Percentiles rank a stretch among this genome's conserved stretches.
Conservation (phyloP, 1,284 basidiomycete genomes). For the Erythrobasidium hasegawianum region DNA sequence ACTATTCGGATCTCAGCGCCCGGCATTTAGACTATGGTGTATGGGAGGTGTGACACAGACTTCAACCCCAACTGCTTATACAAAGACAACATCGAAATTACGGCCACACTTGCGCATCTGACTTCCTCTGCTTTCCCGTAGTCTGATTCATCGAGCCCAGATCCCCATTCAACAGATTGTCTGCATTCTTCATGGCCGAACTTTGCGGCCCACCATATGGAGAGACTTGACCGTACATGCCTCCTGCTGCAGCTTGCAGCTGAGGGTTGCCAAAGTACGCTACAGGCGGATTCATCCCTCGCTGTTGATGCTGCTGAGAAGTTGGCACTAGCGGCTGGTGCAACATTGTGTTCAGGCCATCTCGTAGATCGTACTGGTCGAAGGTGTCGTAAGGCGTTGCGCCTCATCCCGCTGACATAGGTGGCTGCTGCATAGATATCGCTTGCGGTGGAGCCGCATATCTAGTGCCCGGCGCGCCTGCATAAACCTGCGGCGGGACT, state of each 20-base stretch:
- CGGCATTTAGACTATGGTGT: no score
- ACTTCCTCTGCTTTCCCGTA: not conserved
- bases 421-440: not conserved
- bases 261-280: not conserved
- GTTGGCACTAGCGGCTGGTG: conserved; percentile 32
- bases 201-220: not conserved
- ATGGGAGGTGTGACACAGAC: no score
- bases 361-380: conserved; percentile 24
- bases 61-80: no score
- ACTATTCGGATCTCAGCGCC: conserved; percentile 35
- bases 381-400: conserved; percentile 13
- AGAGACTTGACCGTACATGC: not conserved
- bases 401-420: not conserved
- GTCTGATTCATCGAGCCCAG: not conserved
- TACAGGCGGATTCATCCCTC: not conserved
- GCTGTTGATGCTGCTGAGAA: not conserved
- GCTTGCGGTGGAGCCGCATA: conserved; percentile 17
- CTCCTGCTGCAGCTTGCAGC: not conserved
- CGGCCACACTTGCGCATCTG: not conserved
- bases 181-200: not conserved
- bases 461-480: conserved; percentile 4
- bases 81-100: no score
- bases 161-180: not conserved
- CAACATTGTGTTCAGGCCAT: conserved; percentile 21
- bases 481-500: conserved; percentile 24